Percentiles rank a stretch among this genome's conserved stretches.
Conservation (phyloP, 345 rosid species). For the Salix koriyanagi region DNA sequence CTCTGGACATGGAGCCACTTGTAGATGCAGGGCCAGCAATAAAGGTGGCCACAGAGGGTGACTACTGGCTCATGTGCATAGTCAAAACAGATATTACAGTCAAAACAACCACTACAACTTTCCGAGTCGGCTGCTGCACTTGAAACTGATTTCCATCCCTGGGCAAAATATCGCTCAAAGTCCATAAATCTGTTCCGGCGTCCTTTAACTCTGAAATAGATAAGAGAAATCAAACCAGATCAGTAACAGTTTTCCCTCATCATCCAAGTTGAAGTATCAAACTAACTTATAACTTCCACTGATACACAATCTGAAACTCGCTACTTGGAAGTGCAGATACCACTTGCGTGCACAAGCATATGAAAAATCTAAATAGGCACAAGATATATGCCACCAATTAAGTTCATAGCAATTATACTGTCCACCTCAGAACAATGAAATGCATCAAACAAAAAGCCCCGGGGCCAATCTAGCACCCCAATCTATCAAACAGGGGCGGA, state of each 20-base stretch:
- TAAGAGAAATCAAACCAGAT: background rate
- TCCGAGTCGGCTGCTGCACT: conserved; percentile 22
- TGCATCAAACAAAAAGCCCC: conserved; percentile 1
- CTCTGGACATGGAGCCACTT: conserved; percentile 81
- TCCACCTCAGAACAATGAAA: background rate
- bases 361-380: background rate
- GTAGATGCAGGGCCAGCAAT: conserved; percentile 98
- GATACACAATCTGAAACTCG: background rate
- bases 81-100: conserved; percentile 88
- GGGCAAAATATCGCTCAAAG: conserved; percentile 38
- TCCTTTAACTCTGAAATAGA: conserved; percentile 12
- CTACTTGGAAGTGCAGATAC: background rate
- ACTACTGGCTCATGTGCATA: conserved; percentile 81
- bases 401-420: background rate
- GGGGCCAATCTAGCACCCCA: background rate
- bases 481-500: background rate
- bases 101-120: conserved; percentile 56
- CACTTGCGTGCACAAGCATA: background rate
- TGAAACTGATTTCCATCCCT: conserved; percentile 40
- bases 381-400: background rate
- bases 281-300: background rate
- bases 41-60: conserved; percentile 90
- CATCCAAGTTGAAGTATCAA: background rate
- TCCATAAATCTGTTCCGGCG: conserved; percentile 35
- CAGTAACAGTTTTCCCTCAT: background rate